Conservation (phyloP, 2,329 filamentous ascomycete species). For the Neurospora sp. region DNA sequence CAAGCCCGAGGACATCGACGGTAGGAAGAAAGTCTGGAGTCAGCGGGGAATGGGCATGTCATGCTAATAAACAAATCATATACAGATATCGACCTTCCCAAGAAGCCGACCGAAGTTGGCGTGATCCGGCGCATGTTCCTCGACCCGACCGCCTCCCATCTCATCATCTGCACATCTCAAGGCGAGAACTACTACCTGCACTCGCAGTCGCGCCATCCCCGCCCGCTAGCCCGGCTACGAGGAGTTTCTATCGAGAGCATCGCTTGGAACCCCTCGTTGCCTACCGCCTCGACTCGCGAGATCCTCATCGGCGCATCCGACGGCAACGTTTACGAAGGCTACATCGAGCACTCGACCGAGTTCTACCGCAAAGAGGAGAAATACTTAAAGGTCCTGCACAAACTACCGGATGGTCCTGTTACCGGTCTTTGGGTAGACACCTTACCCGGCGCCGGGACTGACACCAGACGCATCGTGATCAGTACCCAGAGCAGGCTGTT, state of each 20-base stretch:
- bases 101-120: constrained; percentile 82
- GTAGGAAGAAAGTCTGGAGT: constrained; percentile 30
- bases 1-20: constrained; percentile 89
- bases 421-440: constrained; percentile 79
- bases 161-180: constrained; percentile 81
- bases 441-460: constrained; percentile 47
- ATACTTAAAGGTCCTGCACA: constrained; percentile 77
- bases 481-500: constrained; percentile 69
- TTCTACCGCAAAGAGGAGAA: constrained; percentile 94
- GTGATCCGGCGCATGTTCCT: constrained; percentile 95
- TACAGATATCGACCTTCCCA: constrained; percentile 89
- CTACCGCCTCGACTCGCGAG: constrained; percentile 88
- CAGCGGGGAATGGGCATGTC: background rate
- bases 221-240: constrained; percentile 70
- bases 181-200: constrained; percentile 98
- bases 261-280: constrained; percentile 88
- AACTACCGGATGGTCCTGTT: constrained; percentile 70
- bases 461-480: constrained; percentile 68
- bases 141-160: constrained; percentile 89
- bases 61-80: background rate
- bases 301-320: constrained; percentile 88
- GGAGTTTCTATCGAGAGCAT: constrained; percentile 81
- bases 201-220: constrained; percentile 82
- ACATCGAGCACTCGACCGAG: constrained; percentile 86
- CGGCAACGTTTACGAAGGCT: constrained; percentile 89